Conservation (phyloP, 202 grass and related monocot genomes). For the Digitaria exilis region DNA sequence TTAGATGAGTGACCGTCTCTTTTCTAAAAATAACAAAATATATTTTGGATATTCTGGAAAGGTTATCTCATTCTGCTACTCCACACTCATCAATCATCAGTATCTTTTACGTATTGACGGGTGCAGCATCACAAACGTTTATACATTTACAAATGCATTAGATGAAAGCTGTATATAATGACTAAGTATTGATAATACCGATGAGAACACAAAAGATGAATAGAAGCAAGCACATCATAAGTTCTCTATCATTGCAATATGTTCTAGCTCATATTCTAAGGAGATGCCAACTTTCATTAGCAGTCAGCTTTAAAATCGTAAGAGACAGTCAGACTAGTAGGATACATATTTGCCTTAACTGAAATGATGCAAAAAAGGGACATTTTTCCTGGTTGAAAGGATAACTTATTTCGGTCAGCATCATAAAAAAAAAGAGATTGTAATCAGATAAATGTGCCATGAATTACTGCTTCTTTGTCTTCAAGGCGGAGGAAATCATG, state of each 20-base stretch:
- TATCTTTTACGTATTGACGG: background rate
- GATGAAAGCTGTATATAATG: background rate
- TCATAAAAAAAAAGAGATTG: background rate
- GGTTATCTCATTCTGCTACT: background rate
- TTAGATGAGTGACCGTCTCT: background rate
- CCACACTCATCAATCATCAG: background rate
- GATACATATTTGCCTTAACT: background rate
- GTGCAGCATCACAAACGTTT: background rate
- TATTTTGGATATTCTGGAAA: background rate
- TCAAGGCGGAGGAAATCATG: background rate
- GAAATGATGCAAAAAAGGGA: background rate
- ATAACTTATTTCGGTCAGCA: background rate
- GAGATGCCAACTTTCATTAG: conserved; percentile 5
- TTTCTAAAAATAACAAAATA: background rate
- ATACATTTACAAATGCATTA: background rate
- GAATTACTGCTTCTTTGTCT: background rate
- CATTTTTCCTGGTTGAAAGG: background rate
- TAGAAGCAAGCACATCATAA: background rate
- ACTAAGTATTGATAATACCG: background rate
- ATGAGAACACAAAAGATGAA: background rate
- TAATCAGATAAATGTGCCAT: background rate
- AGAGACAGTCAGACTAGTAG: background rate
- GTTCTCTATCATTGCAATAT: background rate
- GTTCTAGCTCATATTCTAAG: background rate
- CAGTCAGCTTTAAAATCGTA: background rate